Evolutionary conservation across 202 grass and related monocot species (phyloP).

Genomic region (Schoenoplectus tabernaemontani): DNA sequence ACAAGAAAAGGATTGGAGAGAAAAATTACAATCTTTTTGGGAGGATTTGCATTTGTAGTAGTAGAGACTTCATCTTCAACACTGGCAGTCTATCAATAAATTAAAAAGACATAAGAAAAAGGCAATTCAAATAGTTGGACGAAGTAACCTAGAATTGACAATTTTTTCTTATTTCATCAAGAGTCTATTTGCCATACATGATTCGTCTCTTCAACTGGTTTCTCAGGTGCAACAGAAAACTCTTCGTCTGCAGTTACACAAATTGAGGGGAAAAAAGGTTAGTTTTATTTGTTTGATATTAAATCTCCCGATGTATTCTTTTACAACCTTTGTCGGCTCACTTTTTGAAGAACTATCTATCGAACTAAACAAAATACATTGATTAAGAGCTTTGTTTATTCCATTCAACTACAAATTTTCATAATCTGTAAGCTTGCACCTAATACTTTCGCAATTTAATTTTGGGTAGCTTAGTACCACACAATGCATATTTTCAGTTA

Average conservation of each 20-base stretch:
- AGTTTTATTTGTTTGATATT: not conserved
- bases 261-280: conserved; percentile 13
- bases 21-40: conserved; percentile 72
- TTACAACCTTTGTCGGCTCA: not conserved
- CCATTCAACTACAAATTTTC: no score
- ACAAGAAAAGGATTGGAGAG: not conserved
- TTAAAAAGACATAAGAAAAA: not conserved
- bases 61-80: conserved; percentile 36
- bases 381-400: no score
- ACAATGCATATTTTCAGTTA: no score
- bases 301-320: not conserved
- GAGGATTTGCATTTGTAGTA: conserved; percentile 19
- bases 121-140: not conserved
- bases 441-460: no score
- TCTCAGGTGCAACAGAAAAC: conserved; percentile 34
- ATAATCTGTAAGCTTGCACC: no score
- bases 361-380: not conserved
- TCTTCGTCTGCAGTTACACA: conserved; percentile 29
- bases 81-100: conserved; percentile 16
- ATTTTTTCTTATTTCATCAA: conserved; percentile 5
- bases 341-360: not conserved
- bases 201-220: conserved; percentile 36
- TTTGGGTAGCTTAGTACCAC: no score
- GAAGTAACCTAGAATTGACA: not conserved
- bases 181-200: conserved; percentile 40